Evolutionary conservation across 2,329 filamentous ascomycete species (phyloP), one percentile per base, ranked within the genome.

Genomic region (Epichloe uncinata): DNA sequence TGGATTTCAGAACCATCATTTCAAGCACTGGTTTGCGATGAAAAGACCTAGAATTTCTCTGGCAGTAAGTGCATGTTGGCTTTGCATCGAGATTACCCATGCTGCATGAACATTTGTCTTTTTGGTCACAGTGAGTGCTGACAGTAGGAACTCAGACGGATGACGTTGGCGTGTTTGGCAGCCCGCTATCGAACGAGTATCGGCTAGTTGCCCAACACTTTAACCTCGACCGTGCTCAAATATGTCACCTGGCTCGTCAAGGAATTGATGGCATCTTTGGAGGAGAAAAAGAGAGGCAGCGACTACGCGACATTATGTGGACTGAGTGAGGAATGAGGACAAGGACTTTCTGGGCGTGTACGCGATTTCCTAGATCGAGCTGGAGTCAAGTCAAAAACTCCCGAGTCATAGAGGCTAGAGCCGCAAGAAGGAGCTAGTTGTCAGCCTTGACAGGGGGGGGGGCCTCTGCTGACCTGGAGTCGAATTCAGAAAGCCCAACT

Each of bases 111-210:
- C 13, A 30, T 18, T 33, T 41, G 16, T 30, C 30, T 7, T 2
- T 7, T 37, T n/a, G 35, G 5, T 37, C 35, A 37, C 3, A n/a
- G 15, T 37, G 13, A 26, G 4, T 36, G 18, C 46, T 42, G 18
- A 44, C 30, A n/a, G 11, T 22, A 22, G 5, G 7, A 34, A 34
- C 11, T 34, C 6, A 89, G 84, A 93, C 87, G 1, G 87, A 93
- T 61, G 86, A 93, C 58, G 83, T 91, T 9, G 87, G 86, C 2
- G 79, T 93, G 20, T 93, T 93, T 58, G 82, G 82, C 46, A 90
- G 84, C 59, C 73, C 78, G 0, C 66, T 90, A 4, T 89, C 85
- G 0, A 82, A 88, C 56, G 87, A 94, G 63, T 91, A 90, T 63
- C 68, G 73, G 7, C 75, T 93, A 2, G 84, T 85, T 3, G 81